Base-by-base conservation (phyloP, 1,284 basidiomycete genomes). In the Moesziomyces aphidis region DNA sequence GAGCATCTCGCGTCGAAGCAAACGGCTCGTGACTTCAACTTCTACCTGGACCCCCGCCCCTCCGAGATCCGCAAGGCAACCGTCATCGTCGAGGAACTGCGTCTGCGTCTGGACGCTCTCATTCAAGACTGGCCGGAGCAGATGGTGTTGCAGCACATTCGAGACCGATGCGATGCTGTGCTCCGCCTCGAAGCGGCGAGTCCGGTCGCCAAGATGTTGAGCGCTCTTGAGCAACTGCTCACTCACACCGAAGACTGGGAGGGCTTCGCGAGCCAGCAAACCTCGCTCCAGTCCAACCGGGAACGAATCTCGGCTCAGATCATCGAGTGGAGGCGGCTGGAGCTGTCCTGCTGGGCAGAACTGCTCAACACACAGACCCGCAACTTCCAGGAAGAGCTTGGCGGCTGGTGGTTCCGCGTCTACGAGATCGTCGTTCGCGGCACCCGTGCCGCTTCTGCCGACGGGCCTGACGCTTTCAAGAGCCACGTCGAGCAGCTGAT, bases 161-260 rank as follows among this genome's bases (percentile, higher is more conserved):
- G 88, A 26, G 89, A 90, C 60, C 91, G 93, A 24, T 95, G 93
- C 79, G 88, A 92, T 42, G 86, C 87, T 7, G 88, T 96, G 53
- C 86, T 94, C 45, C 84, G 86, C 0, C 87, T 96, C 21, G 88
- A 89, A 57, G 86, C 92, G 6, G 86, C 88, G 50, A 91, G 90
- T 71, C 91, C 97, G 0, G 86, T 98, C 6, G 94, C 96, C 7
- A 91, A 91, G 81, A 86, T 96, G 22, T 88, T 99, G 21, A 89
- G 93, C 0, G 91, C 91, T 3, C 84, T 98, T 47, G 97, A 99
- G 85, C 91, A 92, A 69, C 87, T 99, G 13, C 87, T 99, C 2
- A 81, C 91, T 47, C 93, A 97, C 73, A 93, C 91, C 11, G 93
- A 97, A 69, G 97, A 99, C 82, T 99, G 97, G 97, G 94, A 99